Evolutionary conservation across 2,329 filamentous ascomycete species (phyloP).

Genomic region (Cladosporium sp.): DNA sequence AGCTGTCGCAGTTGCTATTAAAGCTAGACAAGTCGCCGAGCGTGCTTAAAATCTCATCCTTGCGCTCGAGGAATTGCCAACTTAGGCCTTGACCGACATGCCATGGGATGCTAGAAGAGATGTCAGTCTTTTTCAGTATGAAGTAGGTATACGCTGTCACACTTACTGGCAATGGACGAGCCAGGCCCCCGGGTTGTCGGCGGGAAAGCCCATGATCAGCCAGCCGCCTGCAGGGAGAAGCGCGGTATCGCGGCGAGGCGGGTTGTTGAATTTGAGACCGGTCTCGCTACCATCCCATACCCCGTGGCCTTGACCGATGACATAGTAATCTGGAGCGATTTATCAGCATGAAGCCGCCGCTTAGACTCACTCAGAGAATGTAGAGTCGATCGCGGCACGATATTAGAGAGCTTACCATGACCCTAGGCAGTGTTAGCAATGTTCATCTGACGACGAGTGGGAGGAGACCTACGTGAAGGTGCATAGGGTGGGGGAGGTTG

Average conservation of each 20-base stretch:
- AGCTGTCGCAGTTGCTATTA: slow-evolving; percentile 14
- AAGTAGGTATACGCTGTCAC: neutral
- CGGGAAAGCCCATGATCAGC: slow-evolving; percentile 45
- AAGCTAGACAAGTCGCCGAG: slow-evolving; percentile 6
- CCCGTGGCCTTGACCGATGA: slow-evolving; percentile 31
- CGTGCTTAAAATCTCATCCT: slow-evolving; percentile 19
- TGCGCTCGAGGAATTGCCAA: slow-evolving; percentile 36
- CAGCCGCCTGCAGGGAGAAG: slow-evolving; percentile 41
- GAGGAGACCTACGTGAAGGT: slow-evolving; percentile 11
- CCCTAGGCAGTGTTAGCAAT: slow-evolving; percentile 20
- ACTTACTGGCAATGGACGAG: slow-evolving; percentile 23
- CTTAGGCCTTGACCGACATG: slow-evolving; percentile 37
- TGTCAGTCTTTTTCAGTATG: neutral
- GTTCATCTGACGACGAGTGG: too few relatives aligned
- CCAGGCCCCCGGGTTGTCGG: slow-evolving; percentile 48
- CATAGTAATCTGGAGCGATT: slow-evolving; percentile 37
- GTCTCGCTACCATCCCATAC: slow-evolving; percentile 28
- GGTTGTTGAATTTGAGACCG: slow-evolving; percentile 39
- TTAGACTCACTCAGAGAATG: neutral
- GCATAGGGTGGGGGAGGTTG: slow-evolving; percentile 37
- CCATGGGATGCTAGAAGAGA: slow-evolving; percentile 39
- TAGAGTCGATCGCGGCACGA: neutral
- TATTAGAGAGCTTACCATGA: slow-evolving; percentile 37
- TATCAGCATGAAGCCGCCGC: neutral
- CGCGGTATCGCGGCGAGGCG: slow-evolving; percentile 42